phyloP scores from a whole-genome alignment of 179 eudicot species.

The Beta macrorhiza region DNA sequence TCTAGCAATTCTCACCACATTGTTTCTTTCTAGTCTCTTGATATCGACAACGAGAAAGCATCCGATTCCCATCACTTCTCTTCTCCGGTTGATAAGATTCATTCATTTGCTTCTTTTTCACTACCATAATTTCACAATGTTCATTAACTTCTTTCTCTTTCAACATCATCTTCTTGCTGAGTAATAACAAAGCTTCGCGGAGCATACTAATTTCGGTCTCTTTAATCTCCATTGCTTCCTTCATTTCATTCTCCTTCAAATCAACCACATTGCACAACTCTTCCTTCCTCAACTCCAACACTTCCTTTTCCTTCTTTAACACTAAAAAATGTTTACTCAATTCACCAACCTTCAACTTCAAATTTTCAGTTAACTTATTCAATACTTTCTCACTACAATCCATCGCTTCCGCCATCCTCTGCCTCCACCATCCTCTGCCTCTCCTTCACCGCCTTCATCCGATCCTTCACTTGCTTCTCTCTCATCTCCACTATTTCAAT shows the following conservation, averaged over 20 bases:
- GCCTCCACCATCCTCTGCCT: not conserved
- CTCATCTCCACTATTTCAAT: constrained; percentile 13
- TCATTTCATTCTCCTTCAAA: constrained; percentile 3
- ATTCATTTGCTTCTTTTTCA: not conserved
- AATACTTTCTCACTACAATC: constrained; percentile 11
- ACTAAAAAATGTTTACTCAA: not conserved
- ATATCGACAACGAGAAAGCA: too few species aligned
- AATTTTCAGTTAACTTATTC: not conserved
- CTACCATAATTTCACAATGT: not conserved
- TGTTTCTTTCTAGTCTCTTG: too few species aligned
- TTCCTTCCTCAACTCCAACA: not conserved
- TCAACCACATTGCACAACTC: not conserved
- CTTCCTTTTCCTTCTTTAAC: not conserved
- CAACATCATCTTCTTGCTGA: constrained; percentile 5
- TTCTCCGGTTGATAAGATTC: not conserved
- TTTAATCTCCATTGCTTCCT: not conserved
- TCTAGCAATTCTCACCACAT: too few species aligned
- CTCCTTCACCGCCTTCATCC: not conserved
- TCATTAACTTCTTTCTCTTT: not conserved
- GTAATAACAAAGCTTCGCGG: not conserved
- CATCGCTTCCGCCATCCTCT: not conserved
- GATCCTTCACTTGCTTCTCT: constrained; percentile 28
- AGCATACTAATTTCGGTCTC: too few species aligned
- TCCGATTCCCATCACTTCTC: too few species aligned
- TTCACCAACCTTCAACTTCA: not conserved